Conservation (phyloP, 768 basidiomycete genomes). For the Pleurotus giganteus region DNA sequence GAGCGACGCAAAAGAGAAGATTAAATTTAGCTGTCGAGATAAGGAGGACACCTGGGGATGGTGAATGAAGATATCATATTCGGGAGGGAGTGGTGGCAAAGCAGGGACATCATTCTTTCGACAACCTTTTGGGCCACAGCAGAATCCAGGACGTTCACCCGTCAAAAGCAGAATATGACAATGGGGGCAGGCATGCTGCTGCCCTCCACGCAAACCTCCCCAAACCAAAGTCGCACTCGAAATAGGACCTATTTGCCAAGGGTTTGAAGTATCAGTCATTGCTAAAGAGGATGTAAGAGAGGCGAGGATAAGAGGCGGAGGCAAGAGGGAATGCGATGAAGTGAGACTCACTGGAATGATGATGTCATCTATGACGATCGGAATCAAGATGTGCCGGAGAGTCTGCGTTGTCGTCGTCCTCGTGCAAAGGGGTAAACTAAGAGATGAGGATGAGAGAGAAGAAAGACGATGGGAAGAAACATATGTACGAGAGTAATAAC, state of each 20-base stretch:
- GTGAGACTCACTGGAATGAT: too few species aligned
- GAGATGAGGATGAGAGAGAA: too few species aligned
- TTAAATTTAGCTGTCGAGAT: conserved; percentile 26
- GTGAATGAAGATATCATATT: conserved; percentile 22
- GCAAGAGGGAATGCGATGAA: too few species aligned
- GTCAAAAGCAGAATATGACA: conserved; percentile 25
- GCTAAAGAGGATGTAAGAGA: too few species aligned
- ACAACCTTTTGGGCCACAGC: conserved; percentile 26
- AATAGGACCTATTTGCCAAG: not conserved
- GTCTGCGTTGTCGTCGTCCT: too few species aligned
- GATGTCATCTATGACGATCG: too few species aligned
- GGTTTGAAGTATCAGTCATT: too few species aligned
- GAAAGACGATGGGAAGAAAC: too few species aligned
- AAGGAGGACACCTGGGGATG: conserved; percentile 22
- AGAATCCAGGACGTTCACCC: conserved; percentile 28
- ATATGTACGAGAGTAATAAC: too few species aligned
- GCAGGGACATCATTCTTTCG: conserved; percentile 20
- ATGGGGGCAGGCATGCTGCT: conserved; percentile 15
- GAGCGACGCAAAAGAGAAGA: conserved; percentile 30
- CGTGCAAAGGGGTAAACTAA: too few species aligned
- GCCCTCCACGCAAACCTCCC: not conserved
- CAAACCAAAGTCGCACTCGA: not conserved
- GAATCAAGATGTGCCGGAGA: too few species aligned
- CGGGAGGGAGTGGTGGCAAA: conserved; percentile 16
- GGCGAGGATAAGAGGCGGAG: too few species aligned